Evolutionary conservation across 164 flowering plant species (phyloP).

Genomic region (Cinnamomum chago): DNA sequence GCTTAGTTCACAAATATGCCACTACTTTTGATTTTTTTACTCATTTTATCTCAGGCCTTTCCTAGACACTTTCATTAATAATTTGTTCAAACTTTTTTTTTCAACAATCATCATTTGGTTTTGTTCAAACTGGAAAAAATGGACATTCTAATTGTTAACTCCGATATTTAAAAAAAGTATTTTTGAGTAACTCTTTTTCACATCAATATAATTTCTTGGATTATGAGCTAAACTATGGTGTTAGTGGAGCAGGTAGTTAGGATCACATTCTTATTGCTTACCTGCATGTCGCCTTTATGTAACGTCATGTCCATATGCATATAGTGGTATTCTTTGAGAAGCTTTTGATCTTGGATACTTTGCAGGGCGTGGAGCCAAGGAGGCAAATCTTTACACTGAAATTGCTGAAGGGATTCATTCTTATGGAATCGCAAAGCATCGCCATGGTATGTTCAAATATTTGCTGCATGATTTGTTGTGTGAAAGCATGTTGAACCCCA

Average conservation of each 20-base stretch:
- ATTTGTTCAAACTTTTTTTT: no score
- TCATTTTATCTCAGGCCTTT: no score
- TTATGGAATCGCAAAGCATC: slow-evolving; percentile 88
- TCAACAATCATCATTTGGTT: no score
- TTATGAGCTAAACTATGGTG: slow-evolving; percentile 25
- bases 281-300: not conserved
- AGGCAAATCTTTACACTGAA: slow-evolving; percentile 85
- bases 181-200: no score
- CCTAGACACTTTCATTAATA: no score
- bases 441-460: slow-evolving; percentile 66
- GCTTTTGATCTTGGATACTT: slow-evolving; percentile 9
- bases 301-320: not conserved
- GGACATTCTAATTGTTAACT: no score
- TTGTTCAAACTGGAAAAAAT: no score
- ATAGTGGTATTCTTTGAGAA: slow-evolving; percentile 8
- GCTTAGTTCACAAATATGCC: no score
- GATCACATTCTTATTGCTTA: not conserved
- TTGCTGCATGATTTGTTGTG: no score
- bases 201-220: no score
- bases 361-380: slow-evolving; percentile 95
- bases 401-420: slow-evolving; percentile 89
- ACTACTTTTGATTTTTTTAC: no score
- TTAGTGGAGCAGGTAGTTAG: slow-evolving; percentile 96
- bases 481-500: not conserved
- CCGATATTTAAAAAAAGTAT: no score